Conservation (phyloP, 2,329 filamentous ascomycete genomes). For the Knufia petricola region DNA sequence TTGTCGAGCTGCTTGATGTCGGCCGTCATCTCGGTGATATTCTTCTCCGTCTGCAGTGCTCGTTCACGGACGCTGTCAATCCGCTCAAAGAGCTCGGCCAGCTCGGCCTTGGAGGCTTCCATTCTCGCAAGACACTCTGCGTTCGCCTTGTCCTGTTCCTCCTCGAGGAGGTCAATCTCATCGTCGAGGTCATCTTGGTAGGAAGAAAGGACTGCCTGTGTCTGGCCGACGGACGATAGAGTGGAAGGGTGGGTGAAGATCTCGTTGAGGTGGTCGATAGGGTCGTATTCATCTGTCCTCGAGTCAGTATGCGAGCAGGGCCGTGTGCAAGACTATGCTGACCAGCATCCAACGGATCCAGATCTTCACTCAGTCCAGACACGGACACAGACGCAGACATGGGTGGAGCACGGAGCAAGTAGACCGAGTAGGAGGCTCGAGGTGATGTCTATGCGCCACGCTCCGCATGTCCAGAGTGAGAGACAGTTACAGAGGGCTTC, state of each 20-base stretch:
- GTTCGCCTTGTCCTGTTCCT: constrained; percentile 71
- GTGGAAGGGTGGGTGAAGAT: constrained; percentile 87
- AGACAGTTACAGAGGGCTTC: no score
- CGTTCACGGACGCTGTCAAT: constrained; percentile 87
- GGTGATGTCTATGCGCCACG: no score
- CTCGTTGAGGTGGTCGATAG: constrained; percentile 82
- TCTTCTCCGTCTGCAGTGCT: constrained; percentile 83
- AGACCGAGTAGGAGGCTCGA: no score
- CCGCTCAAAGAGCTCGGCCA: constrained; percentile 82
- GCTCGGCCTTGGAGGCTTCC: constrained; percentile 79
- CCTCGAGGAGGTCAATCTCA: constrained; percentile 64
- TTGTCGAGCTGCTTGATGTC: constrained; percentile 96
- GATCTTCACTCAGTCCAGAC: constrained; percentile 20
- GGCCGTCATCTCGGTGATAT: constrained; percentile 96
- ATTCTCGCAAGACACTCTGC: constrained; percentile 84
- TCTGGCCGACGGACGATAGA: constrained; percentile 63
- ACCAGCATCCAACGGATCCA: constrained; percentile 39
- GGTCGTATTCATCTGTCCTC: constrained; percentile 70
- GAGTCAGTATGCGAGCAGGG: constrained; percentile 4
- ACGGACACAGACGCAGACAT: constrained; percentile 9
- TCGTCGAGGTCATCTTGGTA: constrained; percentile 75
- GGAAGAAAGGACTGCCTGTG: constrained; percentile 61
- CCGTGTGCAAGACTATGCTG: constrained; percentile 11
- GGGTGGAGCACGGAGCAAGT: no score
- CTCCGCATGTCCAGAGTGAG: no score